A percentile compares a stretch with the other conserved stretches of the same genome.
Evolutionary conservation across 2,329 filamentous ascomycete genomes (phyloP).

Genomic region (Pseudogymnoascus sp.): DNA sequence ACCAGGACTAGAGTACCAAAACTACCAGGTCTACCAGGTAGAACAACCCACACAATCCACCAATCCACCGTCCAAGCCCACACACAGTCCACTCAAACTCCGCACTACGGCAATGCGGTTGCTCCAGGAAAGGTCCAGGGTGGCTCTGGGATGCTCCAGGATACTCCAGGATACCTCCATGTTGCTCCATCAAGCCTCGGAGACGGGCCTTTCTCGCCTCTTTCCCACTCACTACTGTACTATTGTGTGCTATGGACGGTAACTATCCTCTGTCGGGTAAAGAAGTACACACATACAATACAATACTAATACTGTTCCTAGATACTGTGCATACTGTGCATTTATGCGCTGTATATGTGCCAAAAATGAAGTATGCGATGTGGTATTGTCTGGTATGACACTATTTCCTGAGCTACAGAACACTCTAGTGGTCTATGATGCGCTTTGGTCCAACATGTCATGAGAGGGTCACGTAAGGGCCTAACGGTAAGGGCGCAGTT

Average conservation of each 20-base stretch:
- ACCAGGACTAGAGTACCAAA: too few species aligned
- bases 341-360: background rate
- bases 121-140: background rate
- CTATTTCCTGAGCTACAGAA: background rate
- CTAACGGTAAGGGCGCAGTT: too few species aligned
- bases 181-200: conserved; percentile 4
- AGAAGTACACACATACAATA: background rate
- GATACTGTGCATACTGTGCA: too few species aligned
- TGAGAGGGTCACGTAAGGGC: conserved; percentile 5
- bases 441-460: conserved; percentile 2
- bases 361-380: background rate
- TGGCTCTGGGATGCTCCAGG: background rate
- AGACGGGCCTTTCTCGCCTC: conserved; percentile 5
- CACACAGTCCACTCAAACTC: background rate
- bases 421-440: background rate
- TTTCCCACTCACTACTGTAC: background rate
- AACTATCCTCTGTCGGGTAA: background rate
- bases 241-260: background rate
- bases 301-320: too few species aligned
- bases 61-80: background rate
- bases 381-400: background rate
- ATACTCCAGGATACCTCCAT: background rate
- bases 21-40: background rate
- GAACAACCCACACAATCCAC: background rate
- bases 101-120: background rate